phyloP scores from a whole-genome alignment of 2,329 filamentous ascomycete genomes.

The Xylariales sp. region DNA sequence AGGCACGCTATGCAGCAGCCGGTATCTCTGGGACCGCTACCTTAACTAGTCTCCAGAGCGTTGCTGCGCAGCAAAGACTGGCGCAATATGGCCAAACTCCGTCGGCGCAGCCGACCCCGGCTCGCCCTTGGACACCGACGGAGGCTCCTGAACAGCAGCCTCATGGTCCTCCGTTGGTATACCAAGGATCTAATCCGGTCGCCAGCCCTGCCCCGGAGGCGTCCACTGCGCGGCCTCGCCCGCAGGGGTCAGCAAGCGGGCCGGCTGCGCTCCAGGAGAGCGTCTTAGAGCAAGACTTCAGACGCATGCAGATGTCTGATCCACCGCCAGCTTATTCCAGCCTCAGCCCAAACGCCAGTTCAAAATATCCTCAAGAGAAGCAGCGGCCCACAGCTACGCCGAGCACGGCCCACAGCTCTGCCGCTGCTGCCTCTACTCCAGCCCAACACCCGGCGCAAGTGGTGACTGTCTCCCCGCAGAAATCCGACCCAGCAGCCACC shows the following conservation, averaged over 20 bases:
- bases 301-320: constrained; percentile 72
- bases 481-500: constrained; percentile 19
- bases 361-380: constrained; percentile 78
- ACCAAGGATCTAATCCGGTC: constrained; percentile 78
- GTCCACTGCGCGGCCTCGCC: constrained; percentile 36
- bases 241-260: constrained; percentile 11
- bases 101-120: constrained; percentile 36
- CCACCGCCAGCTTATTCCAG: constrained; percentile 95
- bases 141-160: constrained; percentile 82
- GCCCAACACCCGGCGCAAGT: constrained; percentile 14
- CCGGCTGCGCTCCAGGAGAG: constrained; percentile 49
- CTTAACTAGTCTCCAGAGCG: constrained; percentile 73
- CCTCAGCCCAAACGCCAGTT: constrained; percentile 48
- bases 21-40: constrained; percentile 86
- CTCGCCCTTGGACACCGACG: constrained; percentile 90
- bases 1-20: constrained; percentile 84
- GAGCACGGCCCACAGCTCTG: constrained; percentile 11
- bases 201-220: constrained; percentile 43
- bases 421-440: constrained; percentile 4
- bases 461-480: constrained; percentile 26
- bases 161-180: constrained; percentile 85
- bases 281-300: constrained; percentile 81
- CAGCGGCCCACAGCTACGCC: constrained; percentile 41
- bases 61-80: constrained; percentile 74
- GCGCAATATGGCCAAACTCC: constrained; percentile 67